These are phyloP conservation scores for Suzukiozyma palmioleophila DNA, from an alignment of 1,139 yeast species.

Conservation along the genomic window DNA sequence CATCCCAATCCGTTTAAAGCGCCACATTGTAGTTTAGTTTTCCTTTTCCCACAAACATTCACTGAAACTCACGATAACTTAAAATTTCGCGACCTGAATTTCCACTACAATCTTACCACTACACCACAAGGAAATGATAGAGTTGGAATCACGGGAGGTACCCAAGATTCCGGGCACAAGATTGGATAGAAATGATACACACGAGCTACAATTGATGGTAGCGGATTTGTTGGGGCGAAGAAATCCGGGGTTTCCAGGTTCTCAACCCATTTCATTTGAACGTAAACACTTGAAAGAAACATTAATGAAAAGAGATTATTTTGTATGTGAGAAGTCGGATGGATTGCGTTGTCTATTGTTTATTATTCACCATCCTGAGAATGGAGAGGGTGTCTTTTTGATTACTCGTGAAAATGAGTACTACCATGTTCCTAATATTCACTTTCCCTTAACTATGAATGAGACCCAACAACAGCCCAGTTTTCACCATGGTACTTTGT, in stretches of 20 bases:
- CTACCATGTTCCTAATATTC: constrained; percentile 74
- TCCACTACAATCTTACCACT: background rate
- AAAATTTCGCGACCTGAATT: background rate
- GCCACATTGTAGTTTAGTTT: too few species aligned
- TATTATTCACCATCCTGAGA: constrained; percentile 63
- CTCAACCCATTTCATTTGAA: constrained; percentile 93
- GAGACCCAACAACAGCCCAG: constrained; percentile 50
- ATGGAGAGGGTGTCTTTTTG: constrained; percentile 69
- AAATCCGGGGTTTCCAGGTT: constrained; percentile 66
- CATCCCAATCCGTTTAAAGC: too few species aligned
- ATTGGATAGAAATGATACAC: constrained; percentile 68
- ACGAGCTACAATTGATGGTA: constrained; percentile 64
- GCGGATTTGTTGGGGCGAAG: constrained; percentile 61
- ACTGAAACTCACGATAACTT: too few species aligned
- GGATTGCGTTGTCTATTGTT: constrained; percentile 80
- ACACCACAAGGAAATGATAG: constrained; percentile 22
- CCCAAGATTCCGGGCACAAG: constrained; percentile 83
- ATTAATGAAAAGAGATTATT: constrained; percentile 57
- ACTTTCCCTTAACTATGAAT: constrained; percentile 60
- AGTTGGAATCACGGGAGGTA: constrained; percentile 53
- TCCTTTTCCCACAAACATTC: too few species aligned
- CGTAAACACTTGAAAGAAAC: constrained; percentile 64
- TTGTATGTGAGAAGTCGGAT: constrained; percentile 94
- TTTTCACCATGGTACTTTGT: constrained; percentile 78
- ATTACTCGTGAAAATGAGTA: constrained; percentile 88